phyloP scores from a whole-genome alignment of 2,329 filamentous ascomycete species.

The Dothideomycetes sp. region DNA sequence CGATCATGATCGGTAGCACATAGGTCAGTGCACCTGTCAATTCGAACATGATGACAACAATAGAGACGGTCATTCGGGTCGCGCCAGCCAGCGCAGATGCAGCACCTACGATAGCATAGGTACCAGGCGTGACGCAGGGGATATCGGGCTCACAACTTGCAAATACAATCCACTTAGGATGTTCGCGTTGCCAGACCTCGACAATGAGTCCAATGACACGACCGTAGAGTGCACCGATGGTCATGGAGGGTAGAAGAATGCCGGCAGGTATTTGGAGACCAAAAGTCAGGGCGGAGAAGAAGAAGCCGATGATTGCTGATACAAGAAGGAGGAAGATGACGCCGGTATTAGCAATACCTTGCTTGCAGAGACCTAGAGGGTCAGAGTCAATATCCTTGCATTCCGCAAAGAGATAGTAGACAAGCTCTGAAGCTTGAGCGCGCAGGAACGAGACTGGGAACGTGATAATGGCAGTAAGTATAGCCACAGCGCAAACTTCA shows the following conservation, averaged over 20 bases:
- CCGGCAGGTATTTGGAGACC: conserved; percentile 90
- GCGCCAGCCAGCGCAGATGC: conserved; percentile 90
- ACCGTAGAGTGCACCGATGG: conserved; percentile 83
- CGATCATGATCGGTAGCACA: conserved; percentile 96
- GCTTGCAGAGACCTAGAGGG: conserved; percentile 82
- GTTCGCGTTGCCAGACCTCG: conserved; percentile 74
- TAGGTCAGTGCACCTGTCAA: conserved; percentile 92
- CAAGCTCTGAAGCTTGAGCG: conserved; percentile 80
- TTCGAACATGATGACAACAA: conserved; percentile 99
- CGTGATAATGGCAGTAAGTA: conserved; percentile 80
- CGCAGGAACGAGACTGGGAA: conserved; percentile 97
- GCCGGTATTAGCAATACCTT: conserved; percentile 68
- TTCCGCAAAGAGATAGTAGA: conserved; percentile 85
- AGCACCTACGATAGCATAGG: conserved; percentile 92
- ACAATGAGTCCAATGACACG: conserved; percentile 83
- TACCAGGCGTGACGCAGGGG: conserved; percentile 83
- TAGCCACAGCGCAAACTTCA: conserved; percentile 71
- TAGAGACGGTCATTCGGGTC: conserved; percentile 93
- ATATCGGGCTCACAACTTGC: conserved; percentile 73
- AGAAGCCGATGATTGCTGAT: conserved; percentile 73
- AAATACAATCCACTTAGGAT: conserved; percentile 71
- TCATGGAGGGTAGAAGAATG: conserved; percentile 92
- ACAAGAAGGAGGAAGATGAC: conserved; percentile 77
- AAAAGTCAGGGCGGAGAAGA: conserved; percentile 80
- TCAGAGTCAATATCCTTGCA: conserved; percentile 77